phyloP scores from a whole-genome alignment of 1,284 basidiomycete genomes.

The Cryptococcus neoformans region DNA sequence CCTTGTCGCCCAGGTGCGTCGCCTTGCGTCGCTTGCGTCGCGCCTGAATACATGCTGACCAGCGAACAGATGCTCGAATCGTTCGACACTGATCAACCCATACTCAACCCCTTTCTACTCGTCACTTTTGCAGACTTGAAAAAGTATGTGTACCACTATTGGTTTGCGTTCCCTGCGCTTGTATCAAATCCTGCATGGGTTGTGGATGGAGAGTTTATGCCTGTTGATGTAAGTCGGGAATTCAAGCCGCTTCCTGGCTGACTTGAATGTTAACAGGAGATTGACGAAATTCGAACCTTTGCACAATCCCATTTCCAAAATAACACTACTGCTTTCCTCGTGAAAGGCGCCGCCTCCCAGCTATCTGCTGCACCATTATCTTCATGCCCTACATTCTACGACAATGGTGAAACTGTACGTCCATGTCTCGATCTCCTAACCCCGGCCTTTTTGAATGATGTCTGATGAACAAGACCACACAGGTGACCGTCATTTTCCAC shows the following conservation, averaged over 20 bases:
- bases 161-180: constrained; percentile 95
- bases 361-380: constrained; percentile 57
- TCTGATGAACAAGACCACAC: too few species aligned
- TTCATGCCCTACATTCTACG: constrained; percentile 59
- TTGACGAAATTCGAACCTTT: constrained; percentile 23
- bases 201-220: constrained; percentile 48
- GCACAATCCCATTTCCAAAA: background rate
- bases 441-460: background rate
- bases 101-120: constrained; percentile 75
- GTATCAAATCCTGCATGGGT: constrained; percentile 84
- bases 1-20: constrained; percentile 56
- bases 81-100: constrained; percentile 30
- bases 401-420: constrained; percentile 50
- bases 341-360: constrained; percentile 24
- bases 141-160: constrained; percentile 96
- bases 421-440: background rate
- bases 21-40: background rate
- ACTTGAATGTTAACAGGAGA: constrained; percentile 12
- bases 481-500: constrained; percentile 63
- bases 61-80: constrained; percentile 32
- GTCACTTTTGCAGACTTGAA: constrained; percentile 96
- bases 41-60: background rate
- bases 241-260: background rate
- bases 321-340: constrained; percentile 10
- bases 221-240: constrained; percentile 15